A percentile compares a stretch with the other conserved stretches of the same genome.
Conservation (phyloP, 2,329 filamentous ascomycete genomes). For the Huntiella savannae region DNA sequence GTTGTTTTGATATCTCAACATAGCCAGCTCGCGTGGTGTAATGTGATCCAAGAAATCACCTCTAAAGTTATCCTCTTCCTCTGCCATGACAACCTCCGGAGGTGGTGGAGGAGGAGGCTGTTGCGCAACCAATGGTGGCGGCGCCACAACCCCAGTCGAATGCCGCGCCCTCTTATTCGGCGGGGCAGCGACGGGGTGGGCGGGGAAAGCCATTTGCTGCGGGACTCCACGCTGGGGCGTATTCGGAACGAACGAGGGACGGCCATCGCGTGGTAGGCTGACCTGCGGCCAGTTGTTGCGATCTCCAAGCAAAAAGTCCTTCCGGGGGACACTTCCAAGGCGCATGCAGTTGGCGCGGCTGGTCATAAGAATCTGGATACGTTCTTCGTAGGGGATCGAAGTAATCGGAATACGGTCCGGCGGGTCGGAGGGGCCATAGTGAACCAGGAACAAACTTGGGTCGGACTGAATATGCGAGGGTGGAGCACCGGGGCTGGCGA, state of each 20-base stretch:
- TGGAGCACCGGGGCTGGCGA: constrained; percentile 49
- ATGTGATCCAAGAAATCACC: constrained; percentile 82
- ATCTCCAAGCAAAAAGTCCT: constrained; percentile 89
- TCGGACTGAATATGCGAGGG: constrained; percentile 55
- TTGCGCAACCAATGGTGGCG: constrained; percentile 10
- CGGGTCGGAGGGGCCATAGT: constrained; percentile 64
- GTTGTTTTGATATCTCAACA: constrained; percentile 76
- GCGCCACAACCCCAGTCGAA: constrained; percentile 20
- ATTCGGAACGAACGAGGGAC: constrained; percentile 31
- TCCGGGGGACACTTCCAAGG: constrained; percentile 66
- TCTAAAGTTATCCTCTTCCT: constrained; percentile 73
- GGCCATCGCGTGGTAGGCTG: constrained; percentile 40
- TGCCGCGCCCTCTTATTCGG: constrained; percentile 36
- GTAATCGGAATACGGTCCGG: constrained; percentile 53
- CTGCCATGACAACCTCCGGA: constrained; percentile 42
- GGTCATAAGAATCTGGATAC: constrained; percentile 39
- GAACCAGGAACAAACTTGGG: constrained; percentile 72
- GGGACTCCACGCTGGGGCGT: constrained; percentile 28
- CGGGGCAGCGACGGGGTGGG: constrained; percentile 29
- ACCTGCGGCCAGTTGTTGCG: constrained; percentile 79
- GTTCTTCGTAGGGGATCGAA: constrained; percentile 44
- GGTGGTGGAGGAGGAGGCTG: constrained; percentile 18
- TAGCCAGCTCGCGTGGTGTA: constrained; percentile 74
- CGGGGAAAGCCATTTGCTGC: constrained; percentile 43
- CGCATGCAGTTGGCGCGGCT: constrained; percentile 46